phyloP scores from a whole-genome alignment of 2,329 filamentous ascomycete species.

The Rhynchosporium agropyri region DNA sequence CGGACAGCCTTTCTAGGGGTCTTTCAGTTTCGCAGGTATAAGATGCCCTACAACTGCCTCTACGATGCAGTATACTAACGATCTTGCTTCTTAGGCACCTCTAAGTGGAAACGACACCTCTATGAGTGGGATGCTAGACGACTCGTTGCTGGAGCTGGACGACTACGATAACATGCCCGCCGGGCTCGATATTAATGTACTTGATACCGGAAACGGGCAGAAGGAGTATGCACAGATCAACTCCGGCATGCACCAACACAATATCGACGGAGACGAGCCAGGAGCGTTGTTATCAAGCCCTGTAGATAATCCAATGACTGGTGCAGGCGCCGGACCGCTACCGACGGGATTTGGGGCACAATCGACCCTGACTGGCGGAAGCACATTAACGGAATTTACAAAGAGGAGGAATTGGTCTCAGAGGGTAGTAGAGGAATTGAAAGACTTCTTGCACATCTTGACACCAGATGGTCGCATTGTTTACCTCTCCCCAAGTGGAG shows the following conservation, averaged over 20 bases:
- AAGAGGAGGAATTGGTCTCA: conserved; percentile 80
- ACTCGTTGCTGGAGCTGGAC: conserved; percentile 43
- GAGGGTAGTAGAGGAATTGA: conserved; percentile 85
- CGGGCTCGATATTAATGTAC: conserved; percentile 46
- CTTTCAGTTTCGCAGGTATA: conserved; percentile 39
- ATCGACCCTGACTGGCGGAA: conserved; percentile 43
- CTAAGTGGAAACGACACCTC: conserved; percentile 36
- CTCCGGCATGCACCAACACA: conserved; percentile 28
- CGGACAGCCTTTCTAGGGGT: conserved; percentile 31
- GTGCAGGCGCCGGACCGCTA: conserved; percentile 40
- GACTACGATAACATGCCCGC: conserved; percentile 48
- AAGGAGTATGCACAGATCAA: conserved; percentile 39
- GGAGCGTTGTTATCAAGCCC: conserved; percentile 20
- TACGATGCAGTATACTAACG: conserved; percentile 10
- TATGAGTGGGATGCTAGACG: conserved; percentile 49
- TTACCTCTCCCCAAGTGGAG: conserved; percentile 82
- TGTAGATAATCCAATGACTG: conserved; percentile 33
- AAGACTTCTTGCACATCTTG: conserved; percentile 85
- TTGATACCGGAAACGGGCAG: conserved; percentile 28
- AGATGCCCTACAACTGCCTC: conserved; percentile 10
- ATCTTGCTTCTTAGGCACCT: conserved; percentile 23
- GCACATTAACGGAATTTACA: conserved; percentile 66
- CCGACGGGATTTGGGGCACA: conserved; percentile 40
- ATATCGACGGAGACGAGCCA: conserved; percentile 26
- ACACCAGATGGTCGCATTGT: conserved; percentile 81